Percentiles rank a stretch among this genome's conserved stretches.
These are phyloP conservation scores for Apocynum venetum DNA, from an alignment of 257 asterid genomes.

Conservation along the genomic window DNA sequence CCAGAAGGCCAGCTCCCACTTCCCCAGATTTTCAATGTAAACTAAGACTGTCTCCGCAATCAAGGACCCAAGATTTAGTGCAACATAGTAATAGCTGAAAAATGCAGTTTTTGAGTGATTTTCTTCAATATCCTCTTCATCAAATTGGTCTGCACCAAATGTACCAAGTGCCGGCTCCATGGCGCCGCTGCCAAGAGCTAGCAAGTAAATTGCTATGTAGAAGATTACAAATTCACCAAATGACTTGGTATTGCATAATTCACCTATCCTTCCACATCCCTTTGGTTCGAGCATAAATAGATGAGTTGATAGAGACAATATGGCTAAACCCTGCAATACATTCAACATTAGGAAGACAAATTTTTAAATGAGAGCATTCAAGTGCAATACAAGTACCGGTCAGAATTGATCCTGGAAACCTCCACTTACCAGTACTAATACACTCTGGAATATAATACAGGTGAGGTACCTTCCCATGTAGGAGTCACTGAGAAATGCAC, in stretches of 20 bases:
- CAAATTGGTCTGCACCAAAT: constrained; percentile 80
- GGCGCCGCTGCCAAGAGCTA: constrained; percentile 85
- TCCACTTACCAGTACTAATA: constrained; percentile 59
- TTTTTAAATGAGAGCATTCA: background rate
- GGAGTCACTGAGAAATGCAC: constrained; percentile 84
- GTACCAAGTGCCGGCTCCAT: constrained; percentile 85
- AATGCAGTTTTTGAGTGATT: constrained; percentile 53
- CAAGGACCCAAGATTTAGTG: constrained; percentile 67
- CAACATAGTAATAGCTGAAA: constrained; percentile 73
- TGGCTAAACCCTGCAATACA: constrained; percentile 51
- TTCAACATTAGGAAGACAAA: background rate
- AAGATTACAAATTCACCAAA: constrained; percentile 49
- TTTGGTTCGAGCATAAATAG: constrained; percentile 66
- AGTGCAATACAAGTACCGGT: background rate
- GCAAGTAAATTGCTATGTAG: constrained; percentile 56
- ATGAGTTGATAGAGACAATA: constrained; percentile 60
- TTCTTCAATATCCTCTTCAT: constrained; percentile 64
- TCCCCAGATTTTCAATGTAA: constrained; percentile 58
- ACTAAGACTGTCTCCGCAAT: constrained; percentile 69
- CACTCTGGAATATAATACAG: constrained; percentile 60
- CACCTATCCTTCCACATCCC: constrained; percentile 60
- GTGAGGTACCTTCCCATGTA: constrained; percentile 76
- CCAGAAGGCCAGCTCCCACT: constrained; percentile 81
- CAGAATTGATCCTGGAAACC: background rate
- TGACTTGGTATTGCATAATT: constrained; percentile 46